Percentiles rank a stretch among this genome's conserved stretches.
Conservation (phyloP, 2,329 filamentous ascomycete genomes). For the Colletotrichum sp. region DNA sequence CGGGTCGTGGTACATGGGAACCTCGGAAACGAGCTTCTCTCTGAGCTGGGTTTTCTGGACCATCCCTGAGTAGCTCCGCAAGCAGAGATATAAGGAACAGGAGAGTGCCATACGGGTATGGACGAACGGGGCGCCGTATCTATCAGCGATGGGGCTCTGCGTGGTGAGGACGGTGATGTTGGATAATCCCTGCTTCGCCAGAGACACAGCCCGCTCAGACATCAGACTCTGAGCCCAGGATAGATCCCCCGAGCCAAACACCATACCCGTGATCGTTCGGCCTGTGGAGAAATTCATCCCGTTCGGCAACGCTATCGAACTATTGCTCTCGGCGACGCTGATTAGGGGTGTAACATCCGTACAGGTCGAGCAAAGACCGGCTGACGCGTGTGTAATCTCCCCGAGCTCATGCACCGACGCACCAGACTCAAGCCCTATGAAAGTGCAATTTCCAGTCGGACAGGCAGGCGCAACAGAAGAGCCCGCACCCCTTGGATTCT, state of each 20-base stretch:
- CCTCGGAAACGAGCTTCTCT: neutral
- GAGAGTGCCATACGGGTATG: neutral
- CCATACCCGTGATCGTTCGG: accelerated
- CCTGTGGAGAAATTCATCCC: neutral
- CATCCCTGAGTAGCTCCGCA: neutral
- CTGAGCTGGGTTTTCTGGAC: neutral
- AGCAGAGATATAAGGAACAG: neutral
- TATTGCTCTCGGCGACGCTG: neutral
- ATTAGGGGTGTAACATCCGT: neutral
- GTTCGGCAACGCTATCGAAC: neutral
- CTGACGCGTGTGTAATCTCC: neutral
- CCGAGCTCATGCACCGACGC: neutral
- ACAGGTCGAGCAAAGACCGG: neutral
- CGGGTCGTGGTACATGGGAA: neutral
- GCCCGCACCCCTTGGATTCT: neutral
- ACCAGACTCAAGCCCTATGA: neutral
- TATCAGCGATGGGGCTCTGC: neutral
- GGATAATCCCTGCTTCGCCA: accelerated
- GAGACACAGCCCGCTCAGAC: neutral
- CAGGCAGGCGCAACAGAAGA: neutral
- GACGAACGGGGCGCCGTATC: neutral
- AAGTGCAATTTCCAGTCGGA: neutral
- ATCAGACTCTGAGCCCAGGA: neutral
- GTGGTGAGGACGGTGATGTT: neutral
- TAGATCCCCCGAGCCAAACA: neutral